Conservation (phyloP, 441 rosid species). For the Gossypium davidsonii region DNA sequence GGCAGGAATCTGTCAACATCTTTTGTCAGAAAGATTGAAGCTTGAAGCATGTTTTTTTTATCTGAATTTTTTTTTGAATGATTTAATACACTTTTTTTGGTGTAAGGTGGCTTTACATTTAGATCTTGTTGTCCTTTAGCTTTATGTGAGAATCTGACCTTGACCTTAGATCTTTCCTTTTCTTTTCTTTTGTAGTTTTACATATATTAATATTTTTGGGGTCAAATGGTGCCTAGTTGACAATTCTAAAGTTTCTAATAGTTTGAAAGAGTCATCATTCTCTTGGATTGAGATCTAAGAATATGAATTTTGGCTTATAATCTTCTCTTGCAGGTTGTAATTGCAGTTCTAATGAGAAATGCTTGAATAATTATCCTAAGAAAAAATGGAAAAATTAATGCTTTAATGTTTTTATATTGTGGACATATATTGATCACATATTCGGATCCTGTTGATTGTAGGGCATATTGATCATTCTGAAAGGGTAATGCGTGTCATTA, state of each 20-base stretch:
- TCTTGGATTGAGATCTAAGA: neutral
- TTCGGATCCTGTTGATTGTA: slow-evolving; percentile 18
- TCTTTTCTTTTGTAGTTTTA: slow-evolving; percentile 1
- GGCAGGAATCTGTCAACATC: neutral
- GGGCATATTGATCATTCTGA: slow-evolving; percentile 65
- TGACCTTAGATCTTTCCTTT: slow-evolving; percentile 19
- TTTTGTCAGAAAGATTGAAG: neutral
- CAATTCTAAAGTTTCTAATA: slow-evolving; percentile 13
- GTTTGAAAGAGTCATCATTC: neutral
- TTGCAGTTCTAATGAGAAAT: neutral
- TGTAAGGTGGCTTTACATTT: slow-evolving; percentile 18
- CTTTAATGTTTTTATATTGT: neutral
- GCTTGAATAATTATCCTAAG: neutral
- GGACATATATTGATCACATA: neutral
- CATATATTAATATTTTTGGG: too few relatives aligned
- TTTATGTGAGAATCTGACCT: slow-evolving; percentile 11
- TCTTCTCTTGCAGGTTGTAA: neutral
- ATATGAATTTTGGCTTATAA: neutral
- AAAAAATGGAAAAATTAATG: neutral
- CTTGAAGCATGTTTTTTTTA: neutral
- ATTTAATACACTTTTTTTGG: slow-evolving; percentile 19
- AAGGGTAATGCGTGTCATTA: slow-evolving; percentile 61
- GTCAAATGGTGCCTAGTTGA: neutral
- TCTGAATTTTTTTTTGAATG: neutral
- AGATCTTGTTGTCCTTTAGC: slow-evolving; percentile 10